phyloP scores from a whole-genome alignment of 768 basidiomycete species.

The Cyathus striatus region DNA sequence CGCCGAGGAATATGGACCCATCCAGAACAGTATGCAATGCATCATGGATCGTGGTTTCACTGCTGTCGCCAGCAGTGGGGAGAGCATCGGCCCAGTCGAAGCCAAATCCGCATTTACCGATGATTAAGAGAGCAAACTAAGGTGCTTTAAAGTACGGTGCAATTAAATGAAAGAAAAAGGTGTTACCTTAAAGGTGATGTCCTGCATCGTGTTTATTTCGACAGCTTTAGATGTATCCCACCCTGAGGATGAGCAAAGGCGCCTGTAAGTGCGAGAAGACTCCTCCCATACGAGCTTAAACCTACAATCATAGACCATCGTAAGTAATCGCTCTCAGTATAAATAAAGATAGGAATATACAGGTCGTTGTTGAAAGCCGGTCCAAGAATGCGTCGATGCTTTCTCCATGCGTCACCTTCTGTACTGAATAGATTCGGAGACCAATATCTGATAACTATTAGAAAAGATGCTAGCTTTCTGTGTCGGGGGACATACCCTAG shows the following conservation, averaged over 20 bases:
- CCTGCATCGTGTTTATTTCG: constrained; percentile 18
- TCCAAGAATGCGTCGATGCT: constrained; percentile 30
- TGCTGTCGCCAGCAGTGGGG: not conserved
- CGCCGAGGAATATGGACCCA: not conserved
- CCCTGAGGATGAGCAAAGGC: constrained; percentile 25
- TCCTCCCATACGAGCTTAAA: constrained; percentile 31
- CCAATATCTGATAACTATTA: constrained; percentile 15
- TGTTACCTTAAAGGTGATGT: constrained; percentile 24
- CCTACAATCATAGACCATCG: constrained; percentile 28
- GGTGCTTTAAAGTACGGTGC: not conserved
- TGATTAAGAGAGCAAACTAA: constrained; percentile 1
- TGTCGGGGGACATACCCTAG: not conserved
- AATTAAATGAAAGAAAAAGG: not conserved
- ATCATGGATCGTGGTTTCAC: not conserved
- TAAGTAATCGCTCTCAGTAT: not conserved
- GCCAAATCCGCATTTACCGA: constrained; percentile 3
- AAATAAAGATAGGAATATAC: constrained; percentile 11
- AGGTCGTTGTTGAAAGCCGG: constrained; percentile 30
- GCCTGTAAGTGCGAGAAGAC: constrained; percentile 22
- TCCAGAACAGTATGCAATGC: not conserved
- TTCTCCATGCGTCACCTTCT: constrained; percentile 31
- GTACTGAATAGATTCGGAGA: constrained; percentile 31
- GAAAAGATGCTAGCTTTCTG: not conserved
- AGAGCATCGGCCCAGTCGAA: not conserved
- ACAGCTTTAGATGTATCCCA: constrained; percentile 16